Evolutionary conservation across 192 early-diverging fungal genomes (phyloP).

Genomic region (Linnemannia hyalina): DNA sequence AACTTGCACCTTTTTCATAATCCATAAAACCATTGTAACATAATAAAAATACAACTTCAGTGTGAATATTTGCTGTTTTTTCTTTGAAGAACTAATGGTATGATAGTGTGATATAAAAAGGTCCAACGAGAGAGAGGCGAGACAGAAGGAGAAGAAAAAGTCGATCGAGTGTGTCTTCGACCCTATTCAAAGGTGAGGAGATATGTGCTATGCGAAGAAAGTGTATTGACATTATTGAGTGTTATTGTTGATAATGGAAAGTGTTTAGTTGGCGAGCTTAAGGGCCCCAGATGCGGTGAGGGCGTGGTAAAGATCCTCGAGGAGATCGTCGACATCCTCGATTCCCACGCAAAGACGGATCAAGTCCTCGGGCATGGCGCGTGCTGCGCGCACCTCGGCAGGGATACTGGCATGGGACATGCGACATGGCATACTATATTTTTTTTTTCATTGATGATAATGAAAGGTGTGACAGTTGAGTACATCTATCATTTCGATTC

Average conservation of each 20-base stretch:
- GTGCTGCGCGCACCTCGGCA: constrained; percentile 86
- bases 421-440: constrained; percentile 90
- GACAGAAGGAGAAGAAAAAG: background rate
- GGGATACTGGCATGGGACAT: constrained; percentile 99
- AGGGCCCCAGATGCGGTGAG: constrained; percentile 73
- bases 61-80: background rate
- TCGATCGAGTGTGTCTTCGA: background rate
- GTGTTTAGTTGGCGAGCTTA: constrained; percentile 38
- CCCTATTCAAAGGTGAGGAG: background rate
- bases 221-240: background rate
- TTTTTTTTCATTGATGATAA: background rate
- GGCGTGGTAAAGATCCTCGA: constrained; percentile 87
- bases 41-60: background rate
- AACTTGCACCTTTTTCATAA: background rate
- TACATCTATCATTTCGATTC: background rate
- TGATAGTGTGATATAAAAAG: background rate
- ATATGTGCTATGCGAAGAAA: constrained; percentile 9
- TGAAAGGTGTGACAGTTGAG: constrained; percentile 5
- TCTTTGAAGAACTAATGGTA: background rate
- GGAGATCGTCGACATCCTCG: constrained; percentile 92
- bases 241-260: background rate
- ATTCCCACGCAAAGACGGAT: constrained; percentile 97
- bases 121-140: background rate
- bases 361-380: constrained; percentile 95
- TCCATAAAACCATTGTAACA: constrained; percentile 4